Percentiles rank a stretch among this genome's conserved stretches.
phyloP scores from a whole-genome alignment of 2,329 filamentous ascomycete genomes.

The Trichophyton schoenleinii region DNA sequence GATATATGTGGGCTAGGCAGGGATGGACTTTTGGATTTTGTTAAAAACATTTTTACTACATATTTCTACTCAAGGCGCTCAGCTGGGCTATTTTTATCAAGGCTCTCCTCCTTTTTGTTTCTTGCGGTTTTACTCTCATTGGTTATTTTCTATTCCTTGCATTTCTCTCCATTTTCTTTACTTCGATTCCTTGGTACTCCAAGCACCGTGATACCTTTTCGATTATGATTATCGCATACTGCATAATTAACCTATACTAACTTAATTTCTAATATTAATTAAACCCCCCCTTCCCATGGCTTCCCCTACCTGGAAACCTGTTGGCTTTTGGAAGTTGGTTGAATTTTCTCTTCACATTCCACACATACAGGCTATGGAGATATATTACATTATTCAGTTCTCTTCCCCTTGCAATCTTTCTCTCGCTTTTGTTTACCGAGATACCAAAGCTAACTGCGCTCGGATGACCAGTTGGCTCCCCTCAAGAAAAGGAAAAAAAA shows the following conservation, averaged over 20 bases:
- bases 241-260: neutral
- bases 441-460: neutral
- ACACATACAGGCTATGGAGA: neutral
- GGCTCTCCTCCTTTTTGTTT: neutral
- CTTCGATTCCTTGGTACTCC: neutral
- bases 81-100: neutral
- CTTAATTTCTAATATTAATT: constrained; percentile 5
- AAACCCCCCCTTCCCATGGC: neutral
- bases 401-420: neutral
- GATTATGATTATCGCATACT: neutral
- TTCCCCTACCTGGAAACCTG: neutral
- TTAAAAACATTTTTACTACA: neutral
- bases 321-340: neutral
- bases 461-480: neutral
- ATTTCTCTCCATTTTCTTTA: neutral
- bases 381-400: neutral
- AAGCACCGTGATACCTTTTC: neutral
- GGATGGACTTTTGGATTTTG: neutral
- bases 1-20: neutral
- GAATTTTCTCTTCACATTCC: neutral
- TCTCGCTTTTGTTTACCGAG: neutral
- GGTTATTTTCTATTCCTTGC: neutral
- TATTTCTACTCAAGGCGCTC: neutral
- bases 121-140: neutral
- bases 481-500: neutral